phyloP scores from a whole-genome alignment of 371 early-diverging fungal species.

The Dinochytrium kinnereticum region DNA sequence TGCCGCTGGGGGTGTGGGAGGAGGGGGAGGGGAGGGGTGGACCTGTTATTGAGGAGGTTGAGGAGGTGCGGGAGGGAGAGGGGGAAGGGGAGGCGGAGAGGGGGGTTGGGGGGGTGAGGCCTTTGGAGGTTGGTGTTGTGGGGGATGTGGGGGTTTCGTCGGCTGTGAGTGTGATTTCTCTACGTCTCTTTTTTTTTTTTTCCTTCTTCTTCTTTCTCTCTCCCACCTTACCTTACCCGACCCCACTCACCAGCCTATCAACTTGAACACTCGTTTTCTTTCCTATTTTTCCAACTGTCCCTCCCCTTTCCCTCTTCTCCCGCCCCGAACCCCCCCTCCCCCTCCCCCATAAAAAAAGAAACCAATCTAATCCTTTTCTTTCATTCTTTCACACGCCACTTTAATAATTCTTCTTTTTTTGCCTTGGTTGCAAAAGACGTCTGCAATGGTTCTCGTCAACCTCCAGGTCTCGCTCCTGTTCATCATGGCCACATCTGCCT shows the following conservation, averaged over 20 bases:
- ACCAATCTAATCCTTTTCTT: no score
- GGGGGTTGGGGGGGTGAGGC: neutral
- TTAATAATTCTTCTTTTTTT: neutral
- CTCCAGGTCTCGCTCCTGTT: slow-evolving; percentile 13
- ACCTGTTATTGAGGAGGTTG: neutral
- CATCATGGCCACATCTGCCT: slow-evolving; percentile 11
- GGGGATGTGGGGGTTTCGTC: neutral
- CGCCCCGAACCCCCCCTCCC: no score
- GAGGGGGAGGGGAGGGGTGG: neutral
- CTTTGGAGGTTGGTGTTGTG: neutral
- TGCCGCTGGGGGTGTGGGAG: neutral
- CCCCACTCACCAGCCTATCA: no score
- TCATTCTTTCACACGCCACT: no score
- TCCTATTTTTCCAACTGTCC: neutral
- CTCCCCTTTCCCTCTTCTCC: neutral
- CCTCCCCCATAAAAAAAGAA: no score
- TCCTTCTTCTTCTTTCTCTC: neutral
- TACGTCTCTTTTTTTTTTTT: neutral
- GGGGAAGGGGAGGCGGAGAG: neutral
- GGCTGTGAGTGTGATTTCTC: neutral
- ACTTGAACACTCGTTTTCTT: neutral
- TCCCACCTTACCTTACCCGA: no score
- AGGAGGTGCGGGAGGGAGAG: neutral
- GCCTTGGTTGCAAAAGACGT: neutral
- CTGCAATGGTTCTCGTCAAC: slow-evolving; percentile 1